Percentiles rank a stretch among this genome's conserved stretches.
These are phyloP conservation scores for Schizosaccharomyces lindneri DNA, from an alignment of 805 yeast species.

Conservation along the genomic window DNA sequence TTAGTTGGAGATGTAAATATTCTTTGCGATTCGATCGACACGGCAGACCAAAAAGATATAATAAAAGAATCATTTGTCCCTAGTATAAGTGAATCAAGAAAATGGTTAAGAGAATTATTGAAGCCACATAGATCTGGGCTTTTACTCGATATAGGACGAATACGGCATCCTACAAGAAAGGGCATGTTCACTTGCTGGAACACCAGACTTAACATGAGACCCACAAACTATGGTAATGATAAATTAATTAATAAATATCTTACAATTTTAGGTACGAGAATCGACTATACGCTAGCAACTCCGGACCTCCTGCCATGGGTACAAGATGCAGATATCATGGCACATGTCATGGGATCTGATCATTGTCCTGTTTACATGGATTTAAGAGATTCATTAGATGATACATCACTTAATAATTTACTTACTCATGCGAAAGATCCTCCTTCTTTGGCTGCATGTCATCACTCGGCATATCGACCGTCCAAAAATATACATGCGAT, in stretches of 20 bases:
- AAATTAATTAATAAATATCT: background rate
- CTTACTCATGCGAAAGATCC: background rate
- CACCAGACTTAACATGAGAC: constrained; percentile 46
- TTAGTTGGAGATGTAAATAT: constrained; percentile 80
- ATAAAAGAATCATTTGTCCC: constrained; percentile 13
- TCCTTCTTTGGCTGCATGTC: constrained; percentile 6
- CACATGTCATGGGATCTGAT: constrained; percentile 60
- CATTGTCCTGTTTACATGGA: constrained; percentile 82
- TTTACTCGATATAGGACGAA: constrained; percentile 16
- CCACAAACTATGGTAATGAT: constrained; percentile 28
- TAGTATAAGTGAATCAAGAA: background rate
- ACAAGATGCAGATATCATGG: constrained; percentile 33
- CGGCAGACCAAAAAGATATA: constrained; percentile 40
- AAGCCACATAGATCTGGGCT: background rate
- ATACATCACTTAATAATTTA: background rate
- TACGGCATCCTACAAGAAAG: constrained; percentile 27
- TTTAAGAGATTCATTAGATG: constrained; percentile 12
- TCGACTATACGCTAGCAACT: constrained; percentile 47
- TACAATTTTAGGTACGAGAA: constrained; percentile 32
- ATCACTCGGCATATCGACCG: constrained; percentile 6
- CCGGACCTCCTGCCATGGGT: constrained; percentile 15
- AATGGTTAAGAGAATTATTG: background rate
- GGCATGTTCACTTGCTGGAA: constrained; percentile 86
- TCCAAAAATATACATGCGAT: constrained; percentile 6
- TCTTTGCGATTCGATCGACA: constrained; percentile 54